Evolutionary conservation across 345 rosid genomes (phyloP).

Genomic region (Linum lewisii): DNA sequence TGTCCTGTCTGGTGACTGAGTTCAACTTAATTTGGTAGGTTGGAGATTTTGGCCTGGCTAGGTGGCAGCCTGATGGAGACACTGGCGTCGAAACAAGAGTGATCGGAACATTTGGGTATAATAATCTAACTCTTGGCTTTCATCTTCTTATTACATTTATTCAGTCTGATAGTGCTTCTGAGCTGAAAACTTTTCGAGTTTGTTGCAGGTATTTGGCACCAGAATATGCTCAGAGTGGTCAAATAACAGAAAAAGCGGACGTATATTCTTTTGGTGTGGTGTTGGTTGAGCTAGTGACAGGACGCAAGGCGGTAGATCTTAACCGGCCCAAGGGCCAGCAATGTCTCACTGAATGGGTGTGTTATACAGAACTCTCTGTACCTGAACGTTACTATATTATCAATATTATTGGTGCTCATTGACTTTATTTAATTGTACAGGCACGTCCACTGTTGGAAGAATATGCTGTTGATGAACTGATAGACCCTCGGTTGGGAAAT

Average conservation of each 20-base stretch:
- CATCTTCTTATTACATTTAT: constrained; percentile 6
- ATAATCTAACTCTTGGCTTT: constrained; percentile 15
- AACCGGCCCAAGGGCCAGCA: constrained; percentile 92
- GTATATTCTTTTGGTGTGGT: constrained; percentile 98
- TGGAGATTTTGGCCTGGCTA: constrained; percentile 98
- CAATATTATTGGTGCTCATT: not conserved
- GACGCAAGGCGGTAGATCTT: constrained; percentile 92
- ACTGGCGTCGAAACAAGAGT: constrained; percentile 91
- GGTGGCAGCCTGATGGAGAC: constrained; percentile 99
- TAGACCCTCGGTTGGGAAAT: constrained; percentile 61
- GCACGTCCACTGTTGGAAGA: constrained; percentile 94
- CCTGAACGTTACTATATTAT: not conserved
- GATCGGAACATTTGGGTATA: constrained; percentile 98
- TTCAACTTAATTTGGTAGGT: constrained; percentile 40
- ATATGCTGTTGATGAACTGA: constrained; percentile 67
- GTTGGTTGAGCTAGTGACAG: constrained; percentile 89
- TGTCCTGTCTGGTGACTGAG: not conserved
- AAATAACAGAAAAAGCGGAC: constrained; percentile 95
- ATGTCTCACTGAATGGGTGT: constrained; percentile 97
- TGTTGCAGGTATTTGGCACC: constrained; percentile 90
- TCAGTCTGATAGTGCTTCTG: not conserved
- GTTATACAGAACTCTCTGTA: not conserved
- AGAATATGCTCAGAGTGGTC: constrained; percentile 96
- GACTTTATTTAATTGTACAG: constrained; percentile 27
- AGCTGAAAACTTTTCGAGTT: constrained; percentile 6